These are phyloP conservation scores for Thelonectria rubi DNA, from an alignment of 2,329 filamentous ascomycete species.

Conservation along the genomic window DNA sequence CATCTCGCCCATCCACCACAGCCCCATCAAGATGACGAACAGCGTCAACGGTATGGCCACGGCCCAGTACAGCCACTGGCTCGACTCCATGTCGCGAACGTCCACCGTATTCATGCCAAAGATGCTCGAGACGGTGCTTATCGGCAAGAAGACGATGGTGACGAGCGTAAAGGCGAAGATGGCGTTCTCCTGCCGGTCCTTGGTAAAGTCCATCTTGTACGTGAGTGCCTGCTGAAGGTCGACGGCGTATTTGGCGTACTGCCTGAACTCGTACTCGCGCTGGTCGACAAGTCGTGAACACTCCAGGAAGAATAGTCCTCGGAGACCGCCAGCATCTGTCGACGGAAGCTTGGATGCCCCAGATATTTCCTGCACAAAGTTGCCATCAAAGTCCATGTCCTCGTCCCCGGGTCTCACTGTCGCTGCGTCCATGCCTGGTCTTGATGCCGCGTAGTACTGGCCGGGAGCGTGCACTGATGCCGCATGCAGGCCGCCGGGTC, in stretches of 20 bases:
- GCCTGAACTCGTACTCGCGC: conserved; percentile 47
- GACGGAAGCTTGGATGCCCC: conserved; percentile 48
- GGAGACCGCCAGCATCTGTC: conserved; percentile 50
- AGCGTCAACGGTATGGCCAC: conserved; percentile 58
- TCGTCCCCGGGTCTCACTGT: conserved; percentile 25
- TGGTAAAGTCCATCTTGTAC: conserved; percentile 52
- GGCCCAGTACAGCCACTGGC: conserved; percentile 61
- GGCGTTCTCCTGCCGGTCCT: conserved; percentile 57
- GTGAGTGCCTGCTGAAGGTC: conserved; percentile 44
- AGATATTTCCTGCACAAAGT: conserved; percentile 41
- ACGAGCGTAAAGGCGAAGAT: conserved; percentile 61
- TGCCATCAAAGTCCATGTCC: conserved; percentile 37
- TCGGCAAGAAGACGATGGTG: conserved; percentile 59
- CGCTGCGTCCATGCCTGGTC: neutral
- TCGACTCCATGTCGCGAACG: conserved; percentile 57
- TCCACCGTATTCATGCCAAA: conserved; percentile 65
- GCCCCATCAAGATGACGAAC: conserved; percentile 49
- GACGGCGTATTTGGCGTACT: conserved; percentile 43
- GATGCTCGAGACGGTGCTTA: conserved; percentile 57
- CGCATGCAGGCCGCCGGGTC: too few species aligned
- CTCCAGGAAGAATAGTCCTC: conserved; percentile 52
- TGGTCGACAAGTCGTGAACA: conserved; percentile 50
- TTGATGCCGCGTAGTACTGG: neutral
- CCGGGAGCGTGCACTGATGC: neutral
- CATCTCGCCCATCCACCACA: conserved; percentile 56